Percentiles rank a stretch among this genome's conserved stretches.
Evolutionary conservation across 345 rosid genomes (phyloP).

Genomic region (Mallotus nudiflorus): DNA sequence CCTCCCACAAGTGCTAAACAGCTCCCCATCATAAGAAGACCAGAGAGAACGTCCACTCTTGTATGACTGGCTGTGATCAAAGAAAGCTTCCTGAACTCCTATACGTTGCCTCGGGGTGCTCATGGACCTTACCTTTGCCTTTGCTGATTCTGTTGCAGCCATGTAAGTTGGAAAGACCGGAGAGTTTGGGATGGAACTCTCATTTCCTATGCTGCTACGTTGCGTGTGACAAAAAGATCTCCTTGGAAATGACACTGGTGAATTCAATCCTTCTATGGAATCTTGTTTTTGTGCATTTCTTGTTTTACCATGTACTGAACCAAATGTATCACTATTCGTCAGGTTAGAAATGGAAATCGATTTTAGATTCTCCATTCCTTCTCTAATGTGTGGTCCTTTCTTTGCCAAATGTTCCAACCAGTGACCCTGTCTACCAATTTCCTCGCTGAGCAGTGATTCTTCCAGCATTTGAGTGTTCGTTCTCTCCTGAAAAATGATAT

Average conservation of each 20-base stretch:
- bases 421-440: constrained; percentile 38
- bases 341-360: constrained; percentile 22
- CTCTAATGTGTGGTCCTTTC: constrained; percentile 20
- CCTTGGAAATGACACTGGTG: constrained; percentile 56
- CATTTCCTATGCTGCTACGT: constrained; percentile 37
- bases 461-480: constrained; percentile 39
- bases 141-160: constrained; percentile 74
- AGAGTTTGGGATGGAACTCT: constrained; percentile 44
- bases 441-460: constrained; percentile 42
- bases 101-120: constrained; percentile 75
- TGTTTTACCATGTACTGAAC: constrained; percentile 31
- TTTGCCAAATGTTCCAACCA: constrained; percentile 28
- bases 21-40: constrained; percentile 55
- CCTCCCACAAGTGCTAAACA: constrained; percentile 23
- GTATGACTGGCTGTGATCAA: constrained; percentile 33
- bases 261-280: constrained; percentile 42
- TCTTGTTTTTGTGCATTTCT: constrained; percentile 37
- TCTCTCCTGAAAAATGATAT: constrained; percentile 54
- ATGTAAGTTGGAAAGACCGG: constrained; percentile 61
- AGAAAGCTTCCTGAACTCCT: constrained; percentile 39
- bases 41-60: constrained; percentile 37
- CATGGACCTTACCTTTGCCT: constrained; percentile 70
- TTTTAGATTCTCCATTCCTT: constrained; percentile 33
- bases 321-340: constrained; percentile 22
- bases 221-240: constrained; percentile 59